Conservation (phyloP, 805 yeast genomes). For the Candida loeiensis region DNA sequence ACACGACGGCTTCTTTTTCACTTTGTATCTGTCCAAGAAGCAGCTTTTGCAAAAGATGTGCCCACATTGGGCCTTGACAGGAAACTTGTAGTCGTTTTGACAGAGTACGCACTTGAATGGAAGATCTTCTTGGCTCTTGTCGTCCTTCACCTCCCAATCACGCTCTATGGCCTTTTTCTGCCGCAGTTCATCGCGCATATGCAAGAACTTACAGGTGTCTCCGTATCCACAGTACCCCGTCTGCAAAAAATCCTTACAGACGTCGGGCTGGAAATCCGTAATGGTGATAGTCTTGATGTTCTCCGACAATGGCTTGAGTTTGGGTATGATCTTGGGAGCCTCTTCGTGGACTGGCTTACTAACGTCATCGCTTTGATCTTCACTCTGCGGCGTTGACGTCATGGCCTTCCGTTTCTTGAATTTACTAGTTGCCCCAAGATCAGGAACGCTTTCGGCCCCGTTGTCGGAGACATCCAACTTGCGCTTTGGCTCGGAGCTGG, state of each 20-base stretch:
- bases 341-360: constrained; percentile 7
- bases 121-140: constrained; percentile 23
- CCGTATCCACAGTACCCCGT: constrained; percentile 98
- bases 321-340: constrained; percentile 7
- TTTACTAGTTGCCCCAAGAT: not conserved
- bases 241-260: constrained; percentile 86
- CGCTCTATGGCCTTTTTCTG: constrained; percentile 61
- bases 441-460: constrained; percentile 1
- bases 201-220: constrained; percentile 92
- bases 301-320: constrained; percentile 28
- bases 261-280: constrained; percentile 87
- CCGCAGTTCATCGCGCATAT: constrained; percentile 79
- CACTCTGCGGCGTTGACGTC: not conserved
- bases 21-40: constrained; percentile 46
- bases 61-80: constrained; percentile 57
- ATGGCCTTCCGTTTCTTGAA: constrained; percentile 9
- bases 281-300: constrained; percentile 61
- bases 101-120: constrained; percentile 67
- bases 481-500: constrained; percentile 5
- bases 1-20: constrained; percentile 42
- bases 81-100: constrained; percentile 48
- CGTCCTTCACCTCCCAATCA: constrained; percentile 62
- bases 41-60: constrained; percentile 67
- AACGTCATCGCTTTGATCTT: not conserved
- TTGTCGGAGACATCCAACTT: constrained; percentile 8